Evolutionary conservation across 1,139 yeast genomes (phyloP), one percentile per base, ranked within the genome.

Genomic region (Saccharomycopsis hybrid): DNA sequence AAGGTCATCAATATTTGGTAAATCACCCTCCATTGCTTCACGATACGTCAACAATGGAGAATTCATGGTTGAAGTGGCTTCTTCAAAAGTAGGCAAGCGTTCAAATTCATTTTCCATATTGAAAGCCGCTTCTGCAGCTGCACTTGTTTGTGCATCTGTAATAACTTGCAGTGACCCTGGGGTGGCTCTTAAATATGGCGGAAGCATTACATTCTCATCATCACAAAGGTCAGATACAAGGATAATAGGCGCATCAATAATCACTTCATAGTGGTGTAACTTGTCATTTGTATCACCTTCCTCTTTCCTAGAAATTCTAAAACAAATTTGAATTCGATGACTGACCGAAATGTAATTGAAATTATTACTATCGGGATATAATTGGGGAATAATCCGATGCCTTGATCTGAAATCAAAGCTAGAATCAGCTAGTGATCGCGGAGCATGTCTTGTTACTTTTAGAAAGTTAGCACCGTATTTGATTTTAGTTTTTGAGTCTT

Each of bases 241-340:
- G 32, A 76, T 73, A 48, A 89, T 73, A 0, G 96, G 96, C 0
- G 96, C 85, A 62, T 88, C 96, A 43, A 89, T 85, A 48, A 88
- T 82, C 44, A 89, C 95, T 60, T 89, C 96, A 61, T 82, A 89
- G 64, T 87, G 95, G 59, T 87, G 90, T 68, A 85, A 69, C 31
- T 39, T 40, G 27, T 27, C 39, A n/a, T 31, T 18, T 8, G 72
- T 72, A 4, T 80, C 76, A 11, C 35, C 35, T 36, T 11, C 18
- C 54, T 78, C 82, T 18, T 63, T 66, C 58, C 81, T 83, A 32
- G 95, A 83, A 36, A 89, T 82, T 52, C 96, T 70, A 57, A 89
- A 75, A 59, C 88, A 80, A 3, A 88, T 77, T 59, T 87, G 95
- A 47, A 89, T 68, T 51, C 95, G 73, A 64, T 89, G 97, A 57